These are phyloP conservation scores for Fusarium sp. DNA, from an alignment of 2,329 filamentous ascomycete species.

Conservation along the genomic window DNA sequence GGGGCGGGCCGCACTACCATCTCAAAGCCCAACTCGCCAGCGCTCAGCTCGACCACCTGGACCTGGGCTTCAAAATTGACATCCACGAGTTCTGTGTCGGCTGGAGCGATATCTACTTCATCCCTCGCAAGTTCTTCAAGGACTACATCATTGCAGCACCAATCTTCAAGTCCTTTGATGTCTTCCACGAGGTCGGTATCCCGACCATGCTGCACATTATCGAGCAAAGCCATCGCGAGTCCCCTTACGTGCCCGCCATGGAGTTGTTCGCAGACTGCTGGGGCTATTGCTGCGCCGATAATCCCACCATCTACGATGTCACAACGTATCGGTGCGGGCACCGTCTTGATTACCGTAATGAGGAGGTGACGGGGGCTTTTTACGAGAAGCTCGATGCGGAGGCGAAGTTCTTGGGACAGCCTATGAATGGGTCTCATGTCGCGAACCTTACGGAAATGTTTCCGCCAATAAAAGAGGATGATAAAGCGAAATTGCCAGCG, in stretches of 20 bases:
- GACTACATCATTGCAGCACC: not conserved
- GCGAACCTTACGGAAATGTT: not conserved
- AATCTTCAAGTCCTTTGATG: not conserved
- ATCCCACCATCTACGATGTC: not conserved
- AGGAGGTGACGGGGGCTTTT: not conserved
- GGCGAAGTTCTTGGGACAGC: not conserved
- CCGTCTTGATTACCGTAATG: not conserved
- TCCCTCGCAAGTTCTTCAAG: not conserved
- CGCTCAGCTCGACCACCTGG: not conserved
- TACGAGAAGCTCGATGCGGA: not conserved
- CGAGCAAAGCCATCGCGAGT: not conserved
- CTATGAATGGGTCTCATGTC: not conserved
- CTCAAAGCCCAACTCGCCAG: not conserved
- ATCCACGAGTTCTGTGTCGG: not conserved
- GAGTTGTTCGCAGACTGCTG: not conserved
- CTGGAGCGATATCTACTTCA: not conserved
- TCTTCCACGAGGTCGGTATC: not conserved
- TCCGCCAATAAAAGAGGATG: not conserved
- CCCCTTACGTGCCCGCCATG: not conserved
- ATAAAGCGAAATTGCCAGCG: not conserved
- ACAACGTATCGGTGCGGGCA: not conserved
- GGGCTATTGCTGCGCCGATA: not conserved
- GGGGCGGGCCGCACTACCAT: not conserved
- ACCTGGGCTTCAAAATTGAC: not conserved
- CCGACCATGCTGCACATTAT: not conserved